Conservation (phyloP, 331 rosid species). For the Pyrus hybrid region DNA sequence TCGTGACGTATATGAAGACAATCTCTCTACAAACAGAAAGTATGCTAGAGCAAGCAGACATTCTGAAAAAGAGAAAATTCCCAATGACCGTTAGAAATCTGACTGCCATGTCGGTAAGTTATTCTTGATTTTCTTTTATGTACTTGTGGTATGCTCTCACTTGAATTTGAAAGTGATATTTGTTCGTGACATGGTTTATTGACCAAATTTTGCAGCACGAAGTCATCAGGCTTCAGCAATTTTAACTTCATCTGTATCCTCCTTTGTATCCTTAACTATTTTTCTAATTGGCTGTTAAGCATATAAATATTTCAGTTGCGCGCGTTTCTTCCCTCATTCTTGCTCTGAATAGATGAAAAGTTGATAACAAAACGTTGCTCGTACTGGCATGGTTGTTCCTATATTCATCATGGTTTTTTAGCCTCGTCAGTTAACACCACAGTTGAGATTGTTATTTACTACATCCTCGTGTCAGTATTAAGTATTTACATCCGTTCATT, state of each 20-base stretch:
- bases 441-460: not conserved
- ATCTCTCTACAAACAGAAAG: slow-evolving; percentile 20
- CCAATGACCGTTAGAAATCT: not conserved
- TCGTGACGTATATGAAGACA: slow-evolving; percentile 30
- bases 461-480: not conserved
- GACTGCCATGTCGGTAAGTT: slow-evolving; percentile 35
- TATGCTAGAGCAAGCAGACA: slow-evolving; percentile 20
- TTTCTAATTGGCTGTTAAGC: not conserved
- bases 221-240: slow-evolving; percentile 52
- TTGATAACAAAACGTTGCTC: not conserved
- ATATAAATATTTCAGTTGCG: not conserved
- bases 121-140: slow-evolving; percentile 8
- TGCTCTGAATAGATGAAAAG: not conserved
- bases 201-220: slow-evolving; percentile 62
- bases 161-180: slow-evolving; percentile 19
- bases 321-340: not conserved
- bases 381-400: not conserved
- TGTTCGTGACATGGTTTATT: slow-evolving; percentile 38
- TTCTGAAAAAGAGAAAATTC: slow-evolving; percentile 1
- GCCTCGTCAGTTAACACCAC: not conserved
- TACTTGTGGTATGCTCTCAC: slow-evolving; percentile 15
- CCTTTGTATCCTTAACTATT: slow-evolving; percentile 72
- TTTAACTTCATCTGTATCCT: slow-evolving; percentile 68
- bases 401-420: not conserved
- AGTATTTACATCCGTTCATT: not conserved